Conservation (phyloP, 805 yeast genomes). For the Wickerhamomyces mucosus region DNA sequence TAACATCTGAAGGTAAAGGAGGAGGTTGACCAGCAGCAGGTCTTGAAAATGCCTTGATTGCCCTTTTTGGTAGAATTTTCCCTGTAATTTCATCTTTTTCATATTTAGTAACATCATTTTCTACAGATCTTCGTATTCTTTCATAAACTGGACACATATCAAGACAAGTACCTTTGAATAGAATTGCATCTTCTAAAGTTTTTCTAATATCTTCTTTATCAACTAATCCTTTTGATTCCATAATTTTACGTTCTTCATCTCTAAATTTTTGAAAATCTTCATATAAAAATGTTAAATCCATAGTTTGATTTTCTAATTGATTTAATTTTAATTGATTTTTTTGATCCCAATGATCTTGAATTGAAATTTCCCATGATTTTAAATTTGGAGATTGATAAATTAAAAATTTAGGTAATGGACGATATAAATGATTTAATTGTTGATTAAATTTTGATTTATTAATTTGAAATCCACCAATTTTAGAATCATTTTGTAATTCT, state of each 20-base stretch:
- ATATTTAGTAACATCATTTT: slow-evolving; percentile 72
- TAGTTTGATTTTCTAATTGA: slow-evolving; percentile 37
- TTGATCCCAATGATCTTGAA: slow-evolving; percentile 57
- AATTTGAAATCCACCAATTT: slow-evolving; percentile 18
- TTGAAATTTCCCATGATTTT: slow-evolving; percentile 16
- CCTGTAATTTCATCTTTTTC: slow-evolving; percentile 56
- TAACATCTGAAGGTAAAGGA: slow-evolving; percentile 92
- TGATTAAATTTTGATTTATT: slow-evolving; percentile 3
- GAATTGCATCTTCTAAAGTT: slow-evolving; percentile 78
- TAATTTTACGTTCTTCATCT: slow-evolving; percentile 60
- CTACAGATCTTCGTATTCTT: slow-evolving; percentile 76
- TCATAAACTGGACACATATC: slow-evolving; percentile 97
- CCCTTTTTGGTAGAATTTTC: slow-evolving; percentile 46
- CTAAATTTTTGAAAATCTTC: slow-evolving; percentile 69
- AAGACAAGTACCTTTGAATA: slow-evolving; percentile 77
- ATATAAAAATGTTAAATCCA: slow-evolving; percentile 62
- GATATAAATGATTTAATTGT: slow-evolving; percentile 4
- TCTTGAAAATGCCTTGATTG: slow-evolving; percentile 87
- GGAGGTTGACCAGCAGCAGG: slow-evolving; percentile 99
- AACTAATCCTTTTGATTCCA: slow-evolving; percentile 77
- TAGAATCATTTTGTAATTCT: slow-evolving; percentile 8
- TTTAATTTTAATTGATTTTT: slow-evolving; percentile 59
- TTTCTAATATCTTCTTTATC: slow-evolving; percentile 81
- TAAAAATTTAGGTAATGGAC: slow-evolving; percentile 28
- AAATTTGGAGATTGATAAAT: slow-evolving; percentile 28